These are phyloP conservation scores for Symbiotaphrina buchneri DNA, from an alignment of 495 filamentous ascomycete genomes.

Conservation along the genomic window DNA sequence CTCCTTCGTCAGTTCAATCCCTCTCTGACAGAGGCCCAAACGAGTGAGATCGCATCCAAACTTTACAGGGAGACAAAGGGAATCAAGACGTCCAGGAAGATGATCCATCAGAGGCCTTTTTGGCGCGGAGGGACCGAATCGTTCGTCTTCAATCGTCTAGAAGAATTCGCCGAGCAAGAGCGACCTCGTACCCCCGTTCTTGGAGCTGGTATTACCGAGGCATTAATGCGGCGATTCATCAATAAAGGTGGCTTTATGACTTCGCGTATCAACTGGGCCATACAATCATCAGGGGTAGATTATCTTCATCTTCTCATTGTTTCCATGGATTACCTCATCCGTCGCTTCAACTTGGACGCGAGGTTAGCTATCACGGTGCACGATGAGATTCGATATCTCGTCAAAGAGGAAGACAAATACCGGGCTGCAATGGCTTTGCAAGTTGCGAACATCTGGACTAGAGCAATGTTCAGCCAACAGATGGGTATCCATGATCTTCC, in stretches of 20 bases:
- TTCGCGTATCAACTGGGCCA: conserved; percentile 96
- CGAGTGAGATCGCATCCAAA: conserved; percentile 47
- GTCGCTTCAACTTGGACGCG: conserved; percentile 65
- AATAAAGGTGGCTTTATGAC: conserved; percentile 86
- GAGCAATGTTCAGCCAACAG: conserved; percentile 91
- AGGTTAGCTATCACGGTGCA: conserved; percentile 88
- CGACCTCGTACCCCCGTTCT: conserved; percentile 76
- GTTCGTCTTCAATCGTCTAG: conserved; percentile 93
- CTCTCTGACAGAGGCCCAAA: conserved; percentile 48
- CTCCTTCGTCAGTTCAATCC: conserved; percentile 89
- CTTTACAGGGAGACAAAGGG: conserved; percentile 86
- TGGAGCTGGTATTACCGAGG: conserved; percentile 93
- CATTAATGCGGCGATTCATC: conserved; percentile 67
- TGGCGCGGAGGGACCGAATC: conserved; percentile 95
- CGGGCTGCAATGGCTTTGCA: conserved; percentile 77
- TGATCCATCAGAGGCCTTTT: conserved; percentile 50
- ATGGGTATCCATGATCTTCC: conserved; percentile 91
- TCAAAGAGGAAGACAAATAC: conserved; percentile 71
- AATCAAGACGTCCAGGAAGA: conserved; percentile 44
- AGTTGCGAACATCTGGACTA: conserved; percentile 87
- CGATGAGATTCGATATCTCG: conserved; percentile 90
- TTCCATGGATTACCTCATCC: conserved; percentile 79
- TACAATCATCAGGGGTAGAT: conserved; percentile 91
- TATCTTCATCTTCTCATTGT: conserved; percentile 92
- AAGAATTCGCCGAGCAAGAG: conserved; percentile 93